These are phyloP conservation scores for Candida maltosa DNA, from an alignment of 805 yeast genomes.

Conservation along the genomic window DNA sequence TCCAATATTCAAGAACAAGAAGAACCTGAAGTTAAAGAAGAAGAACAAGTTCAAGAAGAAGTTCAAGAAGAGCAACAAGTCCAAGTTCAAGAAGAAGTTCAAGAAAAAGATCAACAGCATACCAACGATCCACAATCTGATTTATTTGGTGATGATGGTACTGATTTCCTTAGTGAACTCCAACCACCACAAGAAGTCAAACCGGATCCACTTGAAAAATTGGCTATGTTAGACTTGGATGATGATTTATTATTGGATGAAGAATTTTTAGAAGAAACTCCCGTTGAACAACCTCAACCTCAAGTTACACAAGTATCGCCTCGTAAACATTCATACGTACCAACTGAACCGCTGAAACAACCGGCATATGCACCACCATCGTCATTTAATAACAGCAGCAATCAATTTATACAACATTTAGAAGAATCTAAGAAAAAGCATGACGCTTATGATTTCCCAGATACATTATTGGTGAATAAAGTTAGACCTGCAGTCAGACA, in stretches of 20 bases:
- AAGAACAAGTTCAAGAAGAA: neutral
- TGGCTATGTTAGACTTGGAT: conserved; percentile 20
- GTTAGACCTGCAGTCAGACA: conserved; percentile 37
- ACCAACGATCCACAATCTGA: neutral
- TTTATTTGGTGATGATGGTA: conserved; percentile 6
- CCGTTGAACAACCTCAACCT: conserved; percentile 5
- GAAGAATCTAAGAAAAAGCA: conserved; percentile 54
- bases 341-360: conserved; percentile 5
- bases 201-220: conserved; percentile 3
- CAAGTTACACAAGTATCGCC: conserved; percentile 1
- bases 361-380: conserved; percentile 1
- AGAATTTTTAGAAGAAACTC: conserved; percentile 35
- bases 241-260: conserved; percentile 31
- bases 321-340: conserved; percentile 5
- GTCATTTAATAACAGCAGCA: neutral
- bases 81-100: neutral
- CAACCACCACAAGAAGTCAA: neutral
- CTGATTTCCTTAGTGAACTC: conserved; percentile 8
- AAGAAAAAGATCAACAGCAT: conserved; percentile 1
- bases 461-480: conserved; percentile 44
- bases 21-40: neutral
- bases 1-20: neutral
- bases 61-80: neutral
- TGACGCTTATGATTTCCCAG: conserved; percentile 79
- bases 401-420: conserved; percentile 23